Evolutionary conservation across 2,329 filamentous ascomycete species (phyloP).

Genomic region (Mycocentrospora acerina): DNA sequence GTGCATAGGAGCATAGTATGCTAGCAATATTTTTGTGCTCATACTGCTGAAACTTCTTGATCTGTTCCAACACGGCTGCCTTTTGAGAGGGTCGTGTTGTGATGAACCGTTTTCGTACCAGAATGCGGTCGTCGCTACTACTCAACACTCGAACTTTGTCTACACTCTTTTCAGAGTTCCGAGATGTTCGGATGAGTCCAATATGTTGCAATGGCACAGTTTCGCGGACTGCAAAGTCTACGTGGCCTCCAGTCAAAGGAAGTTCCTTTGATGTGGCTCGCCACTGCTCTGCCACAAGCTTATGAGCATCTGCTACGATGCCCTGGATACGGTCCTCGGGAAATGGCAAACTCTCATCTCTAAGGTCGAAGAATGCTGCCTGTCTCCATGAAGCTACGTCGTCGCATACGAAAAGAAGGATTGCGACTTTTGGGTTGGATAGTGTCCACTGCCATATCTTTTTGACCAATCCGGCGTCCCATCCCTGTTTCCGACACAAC

Average conservation of each 20-base stretch:
- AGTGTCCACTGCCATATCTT: constrained; percentile 45
- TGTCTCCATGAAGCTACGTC: constrained; percentile 43
- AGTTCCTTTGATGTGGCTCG: constrained; percentile 44
- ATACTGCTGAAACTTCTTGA: constrained; percentile 40
- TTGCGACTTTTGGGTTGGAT: constrained; percentile 41
- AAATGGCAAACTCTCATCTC: constrained; percentile 42
- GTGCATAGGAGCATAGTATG: constrained; percentile 42
- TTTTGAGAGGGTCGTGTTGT: constrained; percentile 40
- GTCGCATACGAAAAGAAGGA: constrained; percentile 42
- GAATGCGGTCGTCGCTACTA: constrained; percentile 34
- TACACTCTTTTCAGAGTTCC: constrained; percentile 38
- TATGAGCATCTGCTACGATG: constrained; percentile 41
- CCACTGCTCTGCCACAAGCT: constrained; percentile 44
- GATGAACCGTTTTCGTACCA: constrained; percentile 42
- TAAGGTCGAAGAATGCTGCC: constrained; percentile 41
- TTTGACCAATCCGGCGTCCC: constrained; percentile 36
- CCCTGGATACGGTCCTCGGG: constrained; percentile 39
- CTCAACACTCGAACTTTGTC: constrained; percentile 40
- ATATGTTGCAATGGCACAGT: constrained; percentile 40
- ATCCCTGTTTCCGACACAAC: constrained; percentile 37
- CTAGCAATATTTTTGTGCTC: constrained; percentile 44
- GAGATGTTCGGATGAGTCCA: constrained; percentile 30
- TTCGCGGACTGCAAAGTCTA: constrained; percentile 40
- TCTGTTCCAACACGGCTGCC: constrained; percentile 37
- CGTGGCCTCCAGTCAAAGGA: constrained; percentile 38